Conservation (phyloP, 1,284 basidiomycete species). For the Ceratobasidium papillatum region DNA sequence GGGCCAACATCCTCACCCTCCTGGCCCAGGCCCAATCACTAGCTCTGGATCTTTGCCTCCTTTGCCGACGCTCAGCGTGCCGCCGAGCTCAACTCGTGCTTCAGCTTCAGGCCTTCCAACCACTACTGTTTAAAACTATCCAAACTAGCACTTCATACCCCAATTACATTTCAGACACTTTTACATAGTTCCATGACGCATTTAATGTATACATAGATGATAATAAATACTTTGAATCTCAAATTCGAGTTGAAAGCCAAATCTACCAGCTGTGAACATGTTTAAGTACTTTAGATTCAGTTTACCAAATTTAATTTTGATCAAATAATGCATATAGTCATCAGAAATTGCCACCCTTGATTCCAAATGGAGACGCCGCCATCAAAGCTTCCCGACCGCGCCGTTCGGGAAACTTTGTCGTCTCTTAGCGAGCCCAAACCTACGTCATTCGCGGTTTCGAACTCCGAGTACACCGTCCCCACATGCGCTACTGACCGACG, state of each 20-base stretch:
- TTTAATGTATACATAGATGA: not conserved
- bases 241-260: not conserved
- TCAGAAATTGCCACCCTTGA: not conserved
- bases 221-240: not conserved
- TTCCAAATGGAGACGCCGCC: not conserved
- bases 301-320: too few relatives aligned
- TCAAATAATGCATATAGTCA: too few relatives aligned
- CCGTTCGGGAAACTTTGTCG: not conserved
- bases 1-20: not conserved
- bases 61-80: not conserved
- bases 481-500: not conserved
- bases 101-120: not conserved
- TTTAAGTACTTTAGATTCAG: too few relatives aligned
- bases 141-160: not conserved
- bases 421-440: not conserved
- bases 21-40: not conserved
- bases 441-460: not conserved
- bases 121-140: not conserved
- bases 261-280: too few relatives aligned
- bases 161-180: not conserved
- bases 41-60: not conserved
- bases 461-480: slow-evolving; percentile 1
- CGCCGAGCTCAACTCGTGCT: not conserved
- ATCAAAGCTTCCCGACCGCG: not conserved
- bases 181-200: not conserved